Evolutionary conservation across 768 basidiomycete species (phyloP).

Genomic region (Boletus huronensis): DNA sequence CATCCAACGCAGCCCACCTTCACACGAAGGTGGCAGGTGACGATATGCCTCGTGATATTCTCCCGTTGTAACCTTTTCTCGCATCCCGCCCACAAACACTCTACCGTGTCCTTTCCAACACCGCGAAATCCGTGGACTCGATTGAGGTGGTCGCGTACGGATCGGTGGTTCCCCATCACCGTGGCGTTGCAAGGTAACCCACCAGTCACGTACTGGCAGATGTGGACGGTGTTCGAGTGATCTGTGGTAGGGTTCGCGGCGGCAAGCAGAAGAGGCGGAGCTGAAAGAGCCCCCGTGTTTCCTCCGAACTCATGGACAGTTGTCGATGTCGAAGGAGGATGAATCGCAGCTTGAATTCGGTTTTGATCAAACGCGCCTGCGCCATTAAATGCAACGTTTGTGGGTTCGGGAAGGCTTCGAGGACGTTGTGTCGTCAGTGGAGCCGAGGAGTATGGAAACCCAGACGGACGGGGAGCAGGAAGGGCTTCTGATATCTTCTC

Average conservation of each 20-base stretch:
- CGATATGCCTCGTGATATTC: slow-evolving; percentile 19
- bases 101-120: background rate
- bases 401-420: background rate
- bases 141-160: slow-evolving; percentile 18
- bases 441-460: background rate
- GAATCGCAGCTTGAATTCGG: background rate
- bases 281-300: background rate
- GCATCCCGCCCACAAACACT: slow-evolving; percentile 17
- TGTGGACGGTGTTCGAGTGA: background rate
- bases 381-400: background rate
- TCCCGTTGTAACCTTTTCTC: slow-evolving; percentile 6
- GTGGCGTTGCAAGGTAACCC: slow-evolving; percentile 1
- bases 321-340: background rate
- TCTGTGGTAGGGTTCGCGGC: background rate
- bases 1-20: slow-evolving; percentile 10
- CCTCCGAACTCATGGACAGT: background rate
- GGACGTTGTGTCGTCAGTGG: background rate
- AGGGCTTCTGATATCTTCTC: background rate
- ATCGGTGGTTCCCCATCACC: slow-evolving; percentile 1
- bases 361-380: background rate
- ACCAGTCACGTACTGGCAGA: slow-evolving; percentile 1
- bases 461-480: background rate
- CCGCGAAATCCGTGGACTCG: slow-evolving; percentile 2
- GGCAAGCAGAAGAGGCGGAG: background rate
- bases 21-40: slow-evolving; percentile 12